Percentiles rank a stretch among this genome's conserved stretches.
phyloP scores from a whole-genome alignment of 2,329 filamentous ascomycete genomes.

The Paecilomyces variotii region DNA sequence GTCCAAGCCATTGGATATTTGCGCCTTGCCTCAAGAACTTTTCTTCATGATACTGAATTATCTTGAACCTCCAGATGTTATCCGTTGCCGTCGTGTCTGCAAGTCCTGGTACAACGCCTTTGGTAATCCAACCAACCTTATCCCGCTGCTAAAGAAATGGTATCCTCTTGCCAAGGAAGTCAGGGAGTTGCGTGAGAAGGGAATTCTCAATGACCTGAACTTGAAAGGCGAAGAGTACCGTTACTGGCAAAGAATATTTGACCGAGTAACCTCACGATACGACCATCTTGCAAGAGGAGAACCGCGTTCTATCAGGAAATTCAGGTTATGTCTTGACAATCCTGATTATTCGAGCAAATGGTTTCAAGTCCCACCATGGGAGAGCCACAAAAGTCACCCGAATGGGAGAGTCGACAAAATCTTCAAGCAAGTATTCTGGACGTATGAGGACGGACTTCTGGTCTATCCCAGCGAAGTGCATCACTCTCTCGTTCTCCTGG shows the following conservation, averaged over 20 bases:
- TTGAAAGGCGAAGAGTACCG: constrained; percentile 1
- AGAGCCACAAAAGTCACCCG: constrained; percentile 30
- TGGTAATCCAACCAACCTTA: constrained; percentile 39
- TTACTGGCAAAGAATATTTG: constrained; percentile 32
- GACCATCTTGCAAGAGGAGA: constrained; percentile 43
- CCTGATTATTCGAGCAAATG: constrained; percentile 29
- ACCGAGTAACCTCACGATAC: constrained; percentile 48
- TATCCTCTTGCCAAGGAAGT: constrained; percentile 50
- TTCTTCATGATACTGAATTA: constrained; percentile 47
- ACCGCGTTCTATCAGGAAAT: constrained; percentile 41
- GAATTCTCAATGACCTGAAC: background rate
- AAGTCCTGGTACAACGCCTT: constrained; percentile 44
- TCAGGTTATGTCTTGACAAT: constrained; percentile 33
- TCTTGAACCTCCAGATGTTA: constrained; percentile 43
- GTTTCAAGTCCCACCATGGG: constrained; percentile 36
- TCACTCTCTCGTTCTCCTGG: constrained; percentile 37
- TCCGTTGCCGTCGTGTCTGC: constrained; percentile 48
- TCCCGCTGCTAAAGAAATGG: constrained; percentile 41
- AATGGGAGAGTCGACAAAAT: constrained; percentile 22
- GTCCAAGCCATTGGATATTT: constrained; percentile 10
- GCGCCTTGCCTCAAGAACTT: constrained; percentile 47
- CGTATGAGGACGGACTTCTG: constrained; percentile 49
- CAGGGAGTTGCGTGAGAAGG: constrained; percentile 23
- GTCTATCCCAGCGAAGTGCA: constrained; percentile 41
- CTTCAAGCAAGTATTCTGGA: constrained; percentile 43